Evolutionary conservation across 257 asterid species (phyloP).

Genomic region (Cynanchum wilfordii): DNA sequence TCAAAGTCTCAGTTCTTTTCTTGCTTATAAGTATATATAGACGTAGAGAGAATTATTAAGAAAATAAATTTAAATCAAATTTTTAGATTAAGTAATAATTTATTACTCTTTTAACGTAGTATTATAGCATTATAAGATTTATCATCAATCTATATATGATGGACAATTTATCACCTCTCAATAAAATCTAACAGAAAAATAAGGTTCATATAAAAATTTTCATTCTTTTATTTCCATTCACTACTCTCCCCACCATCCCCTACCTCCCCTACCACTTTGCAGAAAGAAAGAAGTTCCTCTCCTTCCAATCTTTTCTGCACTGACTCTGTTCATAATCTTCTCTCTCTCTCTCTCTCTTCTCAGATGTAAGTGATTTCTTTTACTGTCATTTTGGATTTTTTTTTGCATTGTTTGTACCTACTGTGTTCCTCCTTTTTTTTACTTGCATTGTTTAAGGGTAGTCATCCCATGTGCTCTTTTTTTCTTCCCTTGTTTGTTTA

Average conservation of each 20-base stretch:
- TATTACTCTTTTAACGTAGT: no score
- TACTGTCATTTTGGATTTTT: neutral
- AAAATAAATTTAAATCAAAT: no score
- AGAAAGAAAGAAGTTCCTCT: neutral
- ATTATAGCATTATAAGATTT: no score
- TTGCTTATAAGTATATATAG: no score
- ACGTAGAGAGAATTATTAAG: no score
- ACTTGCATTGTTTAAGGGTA: neutral
- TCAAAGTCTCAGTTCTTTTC: no score
- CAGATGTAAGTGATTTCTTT: constrained; percentile 1
- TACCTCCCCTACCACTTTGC: neutral
- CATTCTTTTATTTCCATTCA: neutral
- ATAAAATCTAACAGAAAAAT: no score
- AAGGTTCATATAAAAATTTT: no score
- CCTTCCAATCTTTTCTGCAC: constrained; percentile 3
- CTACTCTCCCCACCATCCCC: neutral
- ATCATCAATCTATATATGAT: no score
- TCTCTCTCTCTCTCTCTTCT: constrained; percentile 11
- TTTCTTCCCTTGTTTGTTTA: constrained; percentile 16
- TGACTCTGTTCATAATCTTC: no score
- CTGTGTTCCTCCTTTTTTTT: neutral
- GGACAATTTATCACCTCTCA: no score
- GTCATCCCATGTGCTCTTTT: constrained; percentile 26
- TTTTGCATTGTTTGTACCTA: neutral
- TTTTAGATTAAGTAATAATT: no score